Base-by-base conservation (phyloP, 1,139 yeast species). In the Kluyveromyces sp. region DNA sequence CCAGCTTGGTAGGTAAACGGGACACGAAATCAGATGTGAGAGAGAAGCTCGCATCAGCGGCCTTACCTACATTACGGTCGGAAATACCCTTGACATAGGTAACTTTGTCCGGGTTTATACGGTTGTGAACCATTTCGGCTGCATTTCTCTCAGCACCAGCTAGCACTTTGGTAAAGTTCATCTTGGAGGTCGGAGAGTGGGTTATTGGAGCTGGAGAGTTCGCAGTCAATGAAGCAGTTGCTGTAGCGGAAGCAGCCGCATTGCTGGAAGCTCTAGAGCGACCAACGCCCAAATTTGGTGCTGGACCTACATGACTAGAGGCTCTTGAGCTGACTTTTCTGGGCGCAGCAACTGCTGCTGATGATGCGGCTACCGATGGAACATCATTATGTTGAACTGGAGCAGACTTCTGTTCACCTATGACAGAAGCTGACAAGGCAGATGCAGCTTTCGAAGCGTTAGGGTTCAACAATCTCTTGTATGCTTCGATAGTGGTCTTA, bases 401-500 rank as follows among this genome's bases (percentile, higher is more conserved):
- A 26, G 34, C 34, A 7, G 34, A 7, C n/a, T 10, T 10, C 15
- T 33, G 34, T 4, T 7, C 34, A 33, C 21, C 15, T 33, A 10
- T 33, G 2, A 10, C 15, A 10, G 34, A 21, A 10, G 39, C 27
- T 7, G 39, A 15, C 15, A 35, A 42, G 4, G 46, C 46, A 8
- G 39, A 28, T 53, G 67, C 67, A 31, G 65, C 61, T 15, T 50
- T 49, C 27, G 62, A 57, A 3, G 66, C 68, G 47, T 57, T 53
- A 21, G 65, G 59, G 41, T 60, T 72, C 47, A 79, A 70, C 27
- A 75, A 69, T 53, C 90, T 70, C 61, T 78, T 81, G 63, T 83
- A 83, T 10, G 88, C 80, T 52, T 75, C 77, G 43, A 83, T 78
- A 1, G 81, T 72, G 47, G 81, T 70, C 63, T 80, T 85, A 8